phyloP scores from a whole-genome alignment of 108 stramenopile species.

The Cyclotella choctawhatcheeana region DNA sequence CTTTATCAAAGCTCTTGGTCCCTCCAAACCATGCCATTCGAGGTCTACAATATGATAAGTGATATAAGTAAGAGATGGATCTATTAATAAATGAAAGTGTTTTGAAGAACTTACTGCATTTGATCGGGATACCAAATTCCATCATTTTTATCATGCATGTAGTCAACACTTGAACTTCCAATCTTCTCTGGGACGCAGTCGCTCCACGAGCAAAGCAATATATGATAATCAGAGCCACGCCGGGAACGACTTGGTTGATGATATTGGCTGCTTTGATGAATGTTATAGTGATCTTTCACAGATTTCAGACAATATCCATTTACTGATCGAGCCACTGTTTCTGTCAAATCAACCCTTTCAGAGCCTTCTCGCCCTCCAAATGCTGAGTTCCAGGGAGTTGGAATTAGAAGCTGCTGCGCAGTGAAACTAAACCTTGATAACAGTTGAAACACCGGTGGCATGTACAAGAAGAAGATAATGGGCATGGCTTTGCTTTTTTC shows the following conservation, averaged over 20 bases:
- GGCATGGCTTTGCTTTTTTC: slow-evolving; percentile 29
- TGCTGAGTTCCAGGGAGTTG: slow-evolving; percentile 18
- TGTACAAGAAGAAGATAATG: slow-evolving; percentile 51
- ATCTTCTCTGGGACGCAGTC: slow-evolving; percentile 9
- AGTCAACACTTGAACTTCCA: slow-evolving; percentile 17
- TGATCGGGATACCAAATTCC: slow-evolving; percentile 30
- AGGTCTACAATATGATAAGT: slow-evolving; percentile 34
- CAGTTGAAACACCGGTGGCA: slow-evolving; percentile 40
- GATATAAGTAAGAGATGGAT: too few relatives aligned
- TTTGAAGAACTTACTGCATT: background rate
- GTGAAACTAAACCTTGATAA: slow-evolving; percentile 50
- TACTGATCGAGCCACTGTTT: background rate
- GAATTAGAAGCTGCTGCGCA: slow-evolving; percentile 44
- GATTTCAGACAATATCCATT: slow-evolving; percentile 12
- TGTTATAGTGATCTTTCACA: slow-evolving; percentile 36
- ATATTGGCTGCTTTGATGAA: slow-evolving; percentile 24
- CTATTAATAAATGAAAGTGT: too few relatives aligned
- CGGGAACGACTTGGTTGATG: background rate
- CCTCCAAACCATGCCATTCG: slow-evolving; percentile 54
- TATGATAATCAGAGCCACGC: slow-evolving; percentile 12
- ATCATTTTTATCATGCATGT: slow-evolving; percentile 5
- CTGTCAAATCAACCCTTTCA: slow-evolving; percentile 14
- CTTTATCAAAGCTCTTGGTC: slow-evolving; percentile 13
- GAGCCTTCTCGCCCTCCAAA: slow-evolving; percentile 11
- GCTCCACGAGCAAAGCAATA: slow-evolving; percentile 9